Percentiles rank a stretch among this genome's conserved stretches.
Evolutionary conservation across 768 basidiomycete species (phyloP).

Genomic region (Stropharia rugosoannulata): DNA sequence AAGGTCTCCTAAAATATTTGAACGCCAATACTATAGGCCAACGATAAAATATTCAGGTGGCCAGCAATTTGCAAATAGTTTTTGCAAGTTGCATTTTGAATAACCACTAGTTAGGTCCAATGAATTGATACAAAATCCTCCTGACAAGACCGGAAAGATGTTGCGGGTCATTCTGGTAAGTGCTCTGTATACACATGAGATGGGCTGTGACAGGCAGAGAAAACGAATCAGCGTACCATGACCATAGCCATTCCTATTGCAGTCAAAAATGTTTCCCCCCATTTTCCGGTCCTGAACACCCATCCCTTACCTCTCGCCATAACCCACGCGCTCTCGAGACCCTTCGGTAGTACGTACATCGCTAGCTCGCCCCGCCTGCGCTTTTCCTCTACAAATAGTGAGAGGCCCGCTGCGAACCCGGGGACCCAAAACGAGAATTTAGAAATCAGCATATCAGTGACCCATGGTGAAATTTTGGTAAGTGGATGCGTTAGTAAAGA

Average conservation of each 20-base stretch:
- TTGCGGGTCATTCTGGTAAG: constrained; percentile 83
- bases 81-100: too few species aligned
- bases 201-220: constrained; percentile 1
- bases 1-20: too few species aligned
- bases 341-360: constrained; percentile 90
- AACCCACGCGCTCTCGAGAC: constrained; percentile 88
- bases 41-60: neutral
- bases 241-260: constrained; percentile 65
- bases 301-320: constrained; percentile 73
- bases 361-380: constrained; percentile 88
- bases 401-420: constrained; percentile 72
- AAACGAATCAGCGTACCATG: constrained; percentile 57
- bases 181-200: constrained; percentile 44
- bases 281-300: constrained; percentile 69
- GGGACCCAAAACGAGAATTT: constrained; percentile 73
- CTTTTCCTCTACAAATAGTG: constrained; percentile 86
- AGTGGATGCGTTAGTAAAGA: constrained; percentile 29
- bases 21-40: too few species aligned
- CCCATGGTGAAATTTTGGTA: constrained; percentile 38
- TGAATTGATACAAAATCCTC: constrained; percentile 82
- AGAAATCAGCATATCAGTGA: constrained; percentile 59
- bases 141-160: constrained; percentile 81
- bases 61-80: too few species aligned
- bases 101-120: constrained; percentile 69
- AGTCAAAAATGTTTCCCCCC: constrained; percentile 66